These are phyloP conservation scores for Nakazawaea populi DNA, from an alignment of 805 yeast genomes.

Conservation along the genomic window DNA sequence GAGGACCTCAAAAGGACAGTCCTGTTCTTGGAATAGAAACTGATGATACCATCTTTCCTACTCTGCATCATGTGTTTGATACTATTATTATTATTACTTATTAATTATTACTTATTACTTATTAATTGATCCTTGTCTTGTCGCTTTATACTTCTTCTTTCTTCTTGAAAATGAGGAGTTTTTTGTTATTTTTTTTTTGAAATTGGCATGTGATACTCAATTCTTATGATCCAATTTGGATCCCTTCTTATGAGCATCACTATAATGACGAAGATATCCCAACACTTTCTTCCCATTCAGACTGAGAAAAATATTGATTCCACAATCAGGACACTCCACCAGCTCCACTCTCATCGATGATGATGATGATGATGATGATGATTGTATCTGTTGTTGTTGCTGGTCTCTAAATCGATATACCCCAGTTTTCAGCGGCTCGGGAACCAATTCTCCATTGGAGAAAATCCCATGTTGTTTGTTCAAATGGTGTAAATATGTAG, in stretches of 20 bases:
- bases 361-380: no score
- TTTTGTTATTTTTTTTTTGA: neutral
- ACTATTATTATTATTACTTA: no score
- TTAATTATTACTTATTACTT: no score
- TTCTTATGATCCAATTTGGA: constrained; percentile 13
- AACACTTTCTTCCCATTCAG: constrained; percentile 19
- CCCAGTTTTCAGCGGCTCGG: constrained; percentile 15
- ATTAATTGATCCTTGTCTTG: neutral
- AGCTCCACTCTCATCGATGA: constrained; percentile 10
- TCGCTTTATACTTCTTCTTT: neutral
- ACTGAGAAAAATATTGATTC: constrained; percentile 12
- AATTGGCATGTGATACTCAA: neutral
- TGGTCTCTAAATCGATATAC: neutral
- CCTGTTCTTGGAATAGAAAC: constrained; percentile 5
- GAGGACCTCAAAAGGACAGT: constrained; percentile 7
- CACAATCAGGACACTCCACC: constrained; percentile 22
- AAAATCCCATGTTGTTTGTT: constrained; percentile 26
- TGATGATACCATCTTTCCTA: no score
- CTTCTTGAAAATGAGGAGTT: neutral
- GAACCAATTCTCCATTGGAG: constrained; percentile 22
- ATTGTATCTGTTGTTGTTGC: neutral
- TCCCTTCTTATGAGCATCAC: constrained; percentile 19
- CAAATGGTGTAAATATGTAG: constrained; percentile 25
- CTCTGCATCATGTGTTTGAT: no score
- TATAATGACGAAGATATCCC: constrained; percentile 23